A percentile compares a stretch with the other conserved stretches of the same genome.
These are phyloP conservation scores for Coccomyxa subellipsoidea DNA, from an alignment of 163 green algal genomes.

Conservation along the genomic window DNA sequence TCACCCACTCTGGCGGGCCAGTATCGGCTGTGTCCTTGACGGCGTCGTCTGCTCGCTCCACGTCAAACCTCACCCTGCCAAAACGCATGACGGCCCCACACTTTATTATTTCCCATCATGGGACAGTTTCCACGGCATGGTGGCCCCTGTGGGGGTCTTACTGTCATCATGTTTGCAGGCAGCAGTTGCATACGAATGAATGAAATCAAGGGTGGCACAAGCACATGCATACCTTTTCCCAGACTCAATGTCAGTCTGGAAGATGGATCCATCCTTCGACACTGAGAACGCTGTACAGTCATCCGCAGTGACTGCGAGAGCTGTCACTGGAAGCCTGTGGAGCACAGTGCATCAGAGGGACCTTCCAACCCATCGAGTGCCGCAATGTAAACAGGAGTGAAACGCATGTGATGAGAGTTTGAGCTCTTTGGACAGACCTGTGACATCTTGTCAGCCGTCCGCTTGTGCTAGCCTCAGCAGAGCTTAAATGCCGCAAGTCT, in stretches of 20 bases:
- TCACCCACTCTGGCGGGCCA: conserved; percentile 23
- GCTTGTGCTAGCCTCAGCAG: neutral
- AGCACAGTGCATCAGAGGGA: neutral
- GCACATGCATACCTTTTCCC: conserved; percentile 29
- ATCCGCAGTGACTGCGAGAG: conserved; percentile 70
- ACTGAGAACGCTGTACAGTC: conserved; percentile 70
- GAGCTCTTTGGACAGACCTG: neutral
- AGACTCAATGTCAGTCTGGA: conserved; percentile 77
- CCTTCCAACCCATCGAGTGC: too few species aligned
- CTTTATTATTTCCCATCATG: too few species aligned
- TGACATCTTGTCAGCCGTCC: conserved; percentile 11
- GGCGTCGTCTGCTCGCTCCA: neutral
- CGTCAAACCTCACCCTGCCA: neutral
- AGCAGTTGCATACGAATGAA: too few species aligned
- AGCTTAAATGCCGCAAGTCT: conserved; percentile 8
- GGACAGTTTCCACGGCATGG: too few species aligned
- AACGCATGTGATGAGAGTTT: neutral
- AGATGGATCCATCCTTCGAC: conserved; percentile 82
- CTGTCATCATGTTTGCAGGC: too few species aligned
- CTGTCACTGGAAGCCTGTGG: conserved; percentile 61
- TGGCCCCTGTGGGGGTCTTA: too few species aligned
- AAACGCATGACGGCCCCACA: neutral
- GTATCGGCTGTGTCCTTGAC: neutral
- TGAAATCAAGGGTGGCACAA: too few species aligned
- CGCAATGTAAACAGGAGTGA: neutral